A percentile compares a stretch with the other conserved stretches of the same genome.
Evolutionary conservation across 768 basidiomycete genomes (phyloP).

Genomic region (Megacollybia marginata): DNA sequence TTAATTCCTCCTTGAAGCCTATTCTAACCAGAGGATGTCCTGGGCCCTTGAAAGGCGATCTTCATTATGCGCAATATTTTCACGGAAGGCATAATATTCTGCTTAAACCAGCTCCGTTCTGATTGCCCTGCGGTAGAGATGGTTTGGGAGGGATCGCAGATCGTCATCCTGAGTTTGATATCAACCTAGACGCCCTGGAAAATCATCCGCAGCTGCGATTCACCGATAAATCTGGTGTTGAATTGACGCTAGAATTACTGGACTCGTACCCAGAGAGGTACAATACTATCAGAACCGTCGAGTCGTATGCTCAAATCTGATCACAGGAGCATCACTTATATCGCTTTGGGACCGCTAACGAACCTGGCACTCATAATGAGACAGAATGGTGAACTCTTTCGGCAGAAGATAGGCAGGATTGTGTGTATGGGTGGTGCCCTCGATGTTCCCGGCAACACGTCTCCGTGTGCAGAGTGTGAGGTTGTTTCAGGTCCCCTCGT

Average conservation of each 20-base stretch:
- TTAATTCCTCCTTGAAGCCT: conserved; percentile 41
- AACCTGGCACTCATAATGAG: conserved; percentile 67
- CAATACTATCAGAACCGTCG: too few relatives aligned
- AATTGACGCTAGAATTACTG: conserved; percentile 52
- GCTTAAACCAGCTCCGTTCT: not conserved
- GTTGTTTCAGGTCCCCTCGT: not conserved
- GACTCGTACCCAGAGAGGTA: conserved; percentile 30
- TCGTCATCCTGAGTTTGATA: conserved; percentile 60
- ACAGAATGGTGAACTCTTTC: conserved; percentile 43
- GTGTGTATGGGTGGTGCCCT: conserved; percentile 92
- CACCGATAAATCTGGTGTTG: conserved; percentile 38
- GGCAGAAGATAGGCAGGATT: conserved; percentile 59
- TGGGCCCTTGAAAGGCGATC: conserved; percentile 62
- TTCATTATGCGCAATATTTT: conserved; percentile 78
- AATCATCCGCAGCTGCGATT: conserved; percentile 39
- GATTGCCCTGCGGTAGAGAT: conserved; percentile 42
- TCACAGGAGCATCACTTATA: conserved; percentile 52
- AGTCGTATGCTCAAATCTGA: too few relatives aligned
- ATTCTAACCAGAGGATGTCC: conserved; percentile 58
- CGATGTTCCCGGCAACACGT: conserved; percentile 86
- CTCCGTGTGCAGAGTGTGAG: conserved; percentile 70
- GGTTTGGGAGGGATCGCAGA: conserved; percentile 55
- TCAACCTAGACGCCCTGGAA: conserved; percentile 3
- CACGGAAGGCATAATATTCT: conserved; percentile 54
- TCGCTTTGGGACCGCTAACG: conserved; percentile 72